Evolutionary conservation across 306 rosid genomes (phyloP).

Genomic region (Prunus campanulata): DNA sequence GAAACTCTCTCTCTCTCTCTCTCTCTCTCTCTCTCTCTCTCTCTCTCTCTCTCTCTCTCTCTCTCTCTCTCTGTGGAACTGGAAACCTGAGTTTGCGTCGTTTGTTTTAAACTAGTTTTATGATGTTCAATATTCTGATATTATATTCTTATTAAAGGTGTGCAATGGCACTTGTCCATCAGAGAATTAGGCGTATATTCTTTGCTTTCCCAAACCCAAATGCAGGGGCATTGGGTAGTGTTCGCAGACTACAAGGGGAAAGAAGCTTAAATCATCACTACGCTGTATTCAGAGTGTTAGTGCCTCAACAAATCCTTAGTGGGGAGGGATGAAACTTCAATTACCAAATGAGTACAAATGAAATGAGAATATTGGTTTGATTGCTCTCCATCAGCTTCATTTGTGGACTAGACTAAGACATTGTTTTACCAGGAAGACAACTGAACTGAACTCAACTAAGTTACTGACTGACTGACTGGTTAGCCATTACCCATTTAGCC

Average conservation of each 20-base stretch:
- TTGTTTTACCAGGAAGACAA: too few species aligned
- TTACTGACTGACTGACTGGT: too few species aligned
- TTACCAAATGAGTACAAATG: too few species aligned
- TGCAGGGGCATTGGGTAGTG: conserved; percentile 81
- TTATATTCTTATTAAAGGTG: conserved; percentile 49
- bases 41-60: too few species aligned
- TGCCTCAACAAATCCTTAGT: conserved; percentile 51
- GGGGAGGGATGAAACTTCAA: conserved; percentile 19
- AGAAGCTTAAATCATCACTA: conserved; percentile 89
- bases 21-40: too few species aligned
- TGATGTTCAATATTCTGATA: conserved; percentile 9
- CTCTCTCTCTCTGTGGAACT: background rate
- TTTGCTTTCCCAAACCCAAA: conserved; percentile 76
- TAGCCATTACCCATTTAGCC: too few species aligned
- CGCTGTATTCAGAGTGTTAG: conserved; percentile 72
- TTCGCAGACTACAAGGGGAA: conserved; percentile 79
- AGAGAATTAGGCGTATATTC: conserved; percentile 84
- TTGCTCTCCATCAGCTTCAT: too few species aligned
- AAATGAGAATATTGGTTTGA: too few species aligned
- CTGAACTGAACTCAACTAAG: too few species aligned
- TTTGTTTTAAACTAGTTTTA: background rate
- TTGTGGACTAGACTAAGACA: conserved; percentile 22
- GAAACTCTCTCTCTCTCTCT: too few species aligned
- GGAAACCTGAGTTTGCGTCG: too few species aligned
- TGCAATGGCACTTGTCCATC: conserved; percentile 97